phyloP scores from a whole-genome alignment of 352 stramenopile species.

The Halophytophthora polymorphica region DNA sequence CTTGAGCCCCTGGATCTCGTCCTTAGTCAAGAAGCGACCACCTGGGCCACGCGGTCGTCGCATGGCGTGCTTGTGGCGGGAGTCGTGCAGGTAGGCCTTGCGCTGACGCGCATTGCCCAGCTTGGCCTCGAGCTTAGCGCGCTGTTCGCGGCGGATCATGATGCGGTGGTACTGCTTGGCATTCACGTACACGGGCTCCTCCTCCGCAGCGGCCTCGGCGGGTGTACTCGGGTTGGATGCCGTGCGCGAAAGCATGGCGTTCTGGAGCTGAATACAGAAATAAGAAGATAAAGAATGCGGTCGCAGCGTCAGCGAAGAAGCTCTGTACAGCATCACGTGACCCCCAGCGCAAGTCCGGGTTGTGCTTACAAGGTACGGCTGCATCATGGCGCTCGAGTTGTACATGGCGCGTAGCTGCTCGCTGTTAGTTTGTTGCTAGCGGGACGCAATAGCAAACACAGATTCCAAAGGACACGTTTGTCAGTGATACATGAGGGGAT shows the following conservation, averaged over 20 bases:
- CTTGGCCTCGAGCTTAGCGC: slow-evolving; percentile 85
- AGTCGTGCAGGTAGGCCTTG: slow-evolving; percentile 86
- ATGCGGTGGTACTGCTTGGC: slow-evolving; percentile 91
- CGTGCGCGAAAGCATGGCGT: slow-evolving; percentile 68
- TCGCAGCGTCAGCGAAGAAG: not conserved
- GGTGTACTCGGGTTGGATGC: slow-evolving; percentile 26
- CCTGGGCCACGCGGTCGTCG: slow-evolving; percentile 77
- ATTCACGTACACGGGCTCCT: slow-evolving; percentile 89
- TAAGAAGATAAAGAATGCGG: not conserved
- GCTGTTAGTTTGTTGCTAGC: slow-evolving; percentile 58
- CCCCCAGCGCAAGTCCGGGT: not conserved
- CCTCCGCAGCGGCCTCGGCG: slow-evolving; percentile 64
- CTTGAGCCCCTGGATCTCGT: slow-evolving; percentile 79
- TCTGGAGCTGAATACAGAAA: slow-evolving; percentile 35
- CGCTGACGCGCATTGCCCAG: slow-evolving; percentile 72
- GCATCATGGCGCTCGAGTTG: slow-evolving; percentile 79
- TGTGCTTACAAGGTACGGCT: slow-evolving; percentile 71
- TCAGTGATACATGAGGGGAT: too few relatives aligned
- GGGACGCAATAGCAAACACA: not conserved
- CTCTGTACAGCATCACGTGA: not conserved
- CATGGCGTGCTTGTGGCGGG: slow-evolving; percentile 86
- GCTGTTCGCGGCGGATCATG: slow-evolving; percentile 84
- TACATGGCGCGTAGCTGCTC: slow-evolving; percentile 84
- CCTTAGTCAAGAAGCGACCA: slow-evolving; percentile 82
- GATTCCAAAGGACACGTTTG: not conserved